Conservation (phyloP, 805 yeast species). For the Ogataea nitratoaversa region DNA sequence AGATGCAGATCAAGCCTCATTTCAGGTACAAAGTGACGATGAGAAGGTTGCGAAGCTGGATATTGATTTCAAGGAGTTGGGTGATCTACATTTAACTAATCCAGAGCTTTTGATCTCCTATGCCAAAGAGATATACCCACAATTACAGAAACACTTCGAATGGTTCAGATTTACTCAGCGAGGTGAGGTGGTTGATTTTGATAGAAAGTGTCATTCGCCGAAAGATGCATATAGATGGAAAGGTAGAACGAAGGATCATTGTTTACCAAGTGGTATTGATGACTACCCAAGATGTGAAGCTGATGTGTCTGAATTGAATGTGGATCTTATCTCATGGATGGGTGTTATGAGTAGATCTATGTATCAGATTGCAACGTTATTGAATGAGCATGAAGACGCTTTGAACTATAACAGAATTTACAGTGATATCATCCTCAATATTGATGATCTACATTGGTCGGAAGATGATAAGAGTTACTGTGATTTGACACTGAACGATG, state of each 20-base stretch:
- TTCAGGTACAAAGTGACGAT: constrained; percentile 20
- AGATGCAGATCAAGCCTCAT: constrained; percentile 15
- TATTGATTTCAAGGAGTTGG: constrained; percentile 32
- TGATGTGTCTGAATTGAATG: constrained; percentile 84
- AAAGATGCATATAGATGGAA: constrained; percentile 86
- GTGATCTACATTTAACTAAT: constrained; percentile 49
- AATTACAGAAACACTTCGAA: constrained; percentile 68
- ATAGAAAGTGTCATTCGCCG: constrained; percentile 45
- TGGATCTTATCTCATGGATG: constrained; percentile 88
- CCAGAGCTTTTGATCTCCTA: constrained; percentile 58
- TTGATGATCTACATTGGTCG: constrained; percentile 81
- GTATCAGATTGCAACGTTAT: constrained; percentile 61
- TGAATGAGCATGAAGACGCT: constrained; percentile 58
- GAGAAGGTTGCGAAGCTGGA: constrained; percentile 15
- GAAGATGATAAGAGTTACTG: constrained; percentile 64
- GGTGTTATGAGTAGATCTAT: constrained; percentile 88
- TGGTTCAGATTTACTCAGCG: constrained; percentile 81
- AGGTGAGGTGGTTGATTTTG: constrained; percentile 72
- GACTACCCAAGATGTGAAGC: constrained; percentile 91
- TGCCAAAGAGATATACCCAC: constrained; percentile 68
- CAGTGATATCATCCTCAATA: constrained; percentile 52
- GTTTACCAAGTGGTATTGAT: constrained; percentile 90
- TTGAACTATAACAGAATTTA: constrained; percentile 50
- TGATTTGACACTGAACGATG: constrained; percentile 77
- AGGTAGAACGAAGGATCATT: constrained; percentile 81